A percentile compares a stretch with the other conserved stretches of the same genome.
Conservation (phyloP, 345 rosid species). For the Microthlaspi erraticum region DNA sequence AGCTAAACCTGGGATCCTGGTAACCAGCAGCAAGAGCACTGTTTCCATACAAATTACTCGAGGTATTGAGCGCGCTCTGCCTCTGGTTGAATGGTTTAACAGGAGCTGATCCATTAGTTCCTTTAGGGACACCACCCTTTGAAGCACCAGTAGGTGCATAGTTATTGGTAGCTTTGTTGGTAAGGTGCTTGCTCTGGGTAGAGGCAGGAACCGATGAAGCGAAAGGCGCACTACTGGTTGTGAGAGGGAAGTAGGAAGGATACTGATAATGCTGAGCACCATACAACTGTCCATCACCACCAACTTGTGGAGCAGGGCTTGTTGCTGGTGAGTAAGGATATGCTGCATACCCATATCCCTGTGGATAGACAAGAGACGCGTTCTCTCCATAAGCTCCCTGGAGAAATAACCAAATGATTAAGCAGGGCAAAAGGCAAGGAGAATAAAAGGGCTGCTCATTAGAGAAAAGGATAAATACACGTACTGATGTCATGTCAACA, state of each 20-base stretch:
- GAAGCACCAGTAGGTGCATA: conserved; percentile 47
- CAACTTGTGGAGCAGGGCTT: conserved; percentile 69
- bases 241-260: conserved; percentile 62
- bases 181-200: conserved; percentile 51
- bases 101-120: conserved; percentile 53
- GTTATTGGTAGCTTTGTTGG: conserved; percentile 41
- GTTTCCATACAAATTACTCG: conserved; percentile 57
- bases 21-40: conserved; percentile 51
- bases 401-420: background rate
- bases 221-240: conserved; percentile 55
- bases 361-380: conserved; percentile 52
- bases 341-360: conserved; percentile 63
- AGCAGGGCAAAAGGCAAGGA: background rate
- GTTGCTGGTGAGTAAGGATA: conserved; percentile 77
- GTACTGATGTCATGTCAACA: conserved; percentile 61
- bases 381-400: conserved; percentile 68
- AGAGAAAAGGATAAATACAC: conserved; percentile 18
- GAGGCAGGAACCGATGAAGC: conserved; percentile 47
- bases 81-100: conserved; percentile 55
- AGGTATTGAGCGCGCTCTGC: conserved; percentile 48
- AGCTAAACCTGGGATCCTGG: conserved; percentile 61
- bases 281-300: conserved; percentile 72
- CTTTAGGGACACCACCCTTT: conserved; percentile 47
- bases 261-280: conserved; percentile 84
- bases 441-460: no score